Evolutionary conservation across 2,329 filamentous ascomycete genomes (phyloP).

Genomic region (Aspergillus proliferans): DNA sequence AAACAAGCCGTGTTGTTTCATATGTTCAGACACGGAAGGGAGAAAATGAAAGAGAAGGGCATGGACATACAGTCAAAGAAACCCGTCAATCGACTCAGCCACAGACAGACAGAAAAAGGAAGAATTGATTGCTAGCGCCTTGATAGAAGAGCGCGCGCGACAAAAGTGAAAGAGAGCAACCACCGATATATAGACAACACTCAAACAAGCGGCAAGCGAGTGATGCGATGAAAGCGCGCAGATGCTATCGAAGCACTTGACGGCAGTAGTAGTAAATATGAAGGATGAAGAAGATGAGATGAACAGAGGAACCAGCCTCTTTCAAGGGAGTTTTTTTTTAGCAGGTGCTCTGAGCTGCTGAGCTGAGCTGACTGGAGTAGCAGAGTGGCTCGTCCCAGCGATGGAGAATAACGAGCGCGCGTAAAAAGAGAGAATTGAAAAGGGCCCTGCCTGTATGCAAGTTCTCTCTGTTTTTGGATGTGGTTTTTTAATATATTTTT

Average conservation of each 20-base stretch:
- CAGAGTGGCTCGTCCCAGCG: not conserved
- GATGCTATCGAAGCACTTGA: conserved; percentile 15
- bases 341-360: too few relatives aligned
- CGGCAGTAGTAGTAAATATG: too few relatives aligned
- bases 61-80: conserved; percentile 11
- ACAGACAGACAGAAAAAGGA: conserved; percentile 6
- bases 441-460: conserved; percentile 31
- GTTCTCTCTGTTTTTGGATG: conserved; percentile 13
- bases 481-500: not conserved
- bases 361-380: too few relatives aligned
- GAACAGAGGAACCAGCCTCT: conserved; percentile 34
- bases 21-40: not conserved
- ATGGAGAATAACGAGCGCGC: not conserved
- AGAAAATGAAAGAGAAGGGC: conserved; percentile 2
- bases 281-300: not conserved
- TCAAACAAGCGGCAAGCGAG: conserved; percentile 3
- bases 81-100: conserved; percentile 6
- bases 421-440: conserved; percentile 23
- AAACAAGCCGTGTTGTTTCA: not conserved
- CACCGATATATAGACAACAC: conserved; percentile 1
- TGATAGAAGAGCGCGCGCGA: not conserved
- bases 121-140: conserved; percentile 2
- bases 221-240: conserved; percentile 9
- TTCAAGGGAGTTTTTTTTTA: conserved; percentile 1
- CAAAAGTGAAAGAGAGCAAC: not conserved